phyloP scores from a whole-genome alignment of 2,329 filamentous ascomycete genomes.

The Hypoxylon sp. region DNA sequence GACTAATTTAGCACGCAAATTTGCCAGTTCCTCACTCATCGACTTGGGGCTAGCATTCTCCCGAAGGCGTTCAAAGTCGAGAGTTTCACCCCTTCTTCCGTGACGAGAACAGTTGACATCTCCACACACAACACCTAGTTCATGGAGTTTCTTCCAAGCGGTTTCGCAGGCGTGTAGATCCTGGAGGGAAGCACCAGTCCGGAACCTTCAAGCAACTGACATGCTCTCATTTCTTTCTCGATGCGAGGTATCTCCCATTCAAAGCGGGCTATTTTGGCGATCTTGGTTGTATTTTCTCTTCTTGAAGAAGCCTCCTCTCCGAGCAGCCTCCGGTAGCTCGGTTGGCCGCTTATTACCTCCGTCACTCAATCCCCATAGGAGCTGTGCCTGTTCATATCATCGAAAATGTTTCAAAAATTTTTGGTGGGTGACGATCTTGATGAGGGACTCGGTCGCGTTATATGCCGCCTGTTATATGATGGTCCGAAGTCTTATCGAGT shows the following conservation, averaged over 20 bases:
- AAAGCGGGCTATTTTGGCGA: conserved; percentile 56
- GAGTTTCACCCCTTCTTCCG: conserved; percentile 49
- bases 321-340: too few relatives aligned
- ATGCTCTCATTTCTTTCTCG: conserved; percentile 54
- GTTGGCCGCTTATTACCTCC: conserved; percentile 16
- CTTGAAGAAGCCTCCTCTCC: too few relatives aligned
- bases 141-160: conserved; percentile 50
- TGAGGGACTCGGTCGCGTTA: too few relatives aligned
- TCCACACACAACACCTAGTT: conserved; percentile 54
- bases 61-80: conserved; percentile 53
- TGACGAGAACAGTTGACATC: conserved; percentile 58
- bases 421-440: too few relatives aligned
- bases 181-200: conserved; percentile 51
- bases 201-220: conserved; percentile 50
- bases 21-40: too few relatives aligned
- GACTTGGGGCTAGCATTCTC: too few relatives aligned
- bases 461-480: too few relatives aligned
- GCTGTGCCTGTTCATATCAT: conserved; percentile 55
- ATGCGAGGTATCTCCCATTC: conserved; percentile 55
- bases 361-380: conserved; percentile 44
- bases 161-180: conserved; percentile 52
- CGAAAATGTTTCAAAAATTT: conserved; percentile 56
- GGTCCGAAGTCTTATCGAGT: too few relatives aligned
- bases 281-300: conserved; percentile 11
- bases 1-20: too few relatives aligned